A percentile compares a stretch with the other conserved stretches of the same genome.
phyloP scores from a whole-genome alignment of 2,329 filamentous ascomycete genomes.

The Aspergillus sp. region DNA sequence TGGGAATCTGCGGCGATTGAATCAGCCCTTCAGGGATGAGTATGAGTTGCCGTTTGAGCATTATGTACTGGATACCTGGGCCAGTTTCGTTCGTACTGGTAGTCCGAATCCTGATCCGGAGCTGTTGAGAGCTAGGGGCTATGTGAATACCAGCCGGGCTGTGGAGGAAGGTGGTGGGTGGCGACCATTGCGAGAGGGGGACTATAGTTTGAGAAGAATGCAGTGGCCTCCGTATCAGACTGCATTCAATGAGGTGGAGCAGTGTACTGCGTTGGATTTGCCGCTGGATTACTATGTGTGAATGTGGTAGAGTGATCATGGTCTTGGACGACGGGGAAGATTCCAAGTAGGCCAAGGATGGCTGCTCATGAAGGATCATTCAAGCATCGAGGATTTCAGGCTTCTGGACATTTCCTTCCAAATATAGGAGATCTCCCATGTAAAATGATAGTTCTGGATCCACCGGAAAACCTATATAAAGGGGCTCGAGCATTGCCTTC shows the following conservation, averaged over 20 bases:
- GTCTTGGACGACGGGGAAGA: too few relatives aligned
- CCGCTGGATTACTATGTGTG: not conserved
- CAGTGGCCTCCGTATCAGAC: slow-evolving; percentile 3
- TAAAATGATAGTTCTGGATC: too few relatives aligned
- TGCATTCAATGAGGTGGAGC: not conserved
- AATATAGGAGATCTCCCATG: too few relatives aligned
- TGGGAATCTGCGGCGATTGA: slow-evolving; percentile 46
- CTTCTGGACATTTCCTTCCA: too few relatives aligned
- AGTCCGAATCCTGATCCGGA: slow-evolving; percentile 18
- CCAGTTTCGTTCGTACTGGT: slow-evolving; percentile 22
- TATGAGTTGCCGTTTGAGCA: slow-evolving; percentile 25
- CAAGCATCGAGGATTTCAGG: too few relatives aligned
- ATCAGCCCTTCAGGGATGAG: slow-evolving; percentile 22
- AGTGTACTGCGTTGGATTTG: not conserved
- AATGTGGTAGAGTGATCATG: too few relatives aligned
- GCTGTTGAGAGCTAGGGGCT: not conserved
- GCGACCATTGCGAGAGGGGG: not conserved
- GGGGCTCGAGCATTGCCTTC: too few relatives aligned
- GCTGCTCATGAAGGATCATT: too few relatives aligned
- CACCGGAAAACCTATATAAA: too few relatives aligned
- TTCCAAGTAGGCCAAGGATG: too few relatives aligned
- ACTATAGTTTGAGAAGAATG: not conserved
- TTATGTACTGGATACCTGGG: slow-evolving; percentile 28
- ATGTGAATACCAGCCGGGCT: not conserved
- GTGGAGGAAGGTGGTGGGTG: not conserved